Percentiles rank a stretch among this genome's conserved stretches.
Evolutionary conservation across 73 alveolate species (phyloP).

Genomic region (Stentor roeselii): DNA sequence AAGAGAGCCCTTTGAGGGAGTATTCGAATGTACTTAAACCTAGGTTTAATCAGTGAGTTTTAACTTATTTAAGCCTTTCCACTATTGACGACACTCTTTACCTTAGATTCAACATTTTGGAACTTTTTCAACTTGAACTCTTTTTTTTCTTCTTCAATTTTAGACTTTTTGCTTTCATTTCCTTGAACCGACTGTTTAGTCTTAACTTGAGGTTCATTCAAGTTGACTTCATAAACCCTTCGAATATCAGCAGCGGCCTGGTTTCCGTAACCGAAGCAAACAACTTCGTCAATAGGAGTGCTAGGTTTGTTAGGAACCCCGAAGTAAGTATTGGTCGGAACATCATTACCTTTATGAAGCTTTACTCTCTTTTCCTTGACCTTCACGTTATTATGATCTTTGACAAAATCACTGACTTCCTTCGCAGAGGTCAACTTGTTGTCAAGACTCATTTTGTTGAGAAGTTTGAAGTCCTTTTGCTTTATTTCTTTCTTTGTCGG

Average conservation of each 20-base stretch:
- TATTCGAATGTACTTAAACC: no score
- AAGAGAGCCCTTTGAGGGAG: no score
- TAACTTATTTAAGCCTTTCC: no score
- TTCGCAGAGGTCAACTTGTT: slow-evolving; percentile 31
- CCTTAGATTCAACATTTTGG: slow-evolving; percentile 1
- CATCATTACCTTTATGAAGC: background rate
- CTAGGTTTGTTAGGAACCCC: background rate
- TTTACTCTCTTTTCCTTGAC: background rate
- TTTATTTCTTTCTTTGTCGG: background rate
- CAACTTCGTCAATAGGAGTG: background rate
- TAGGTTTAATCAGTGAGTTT: no score
- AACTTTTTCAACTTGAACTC: background rate
- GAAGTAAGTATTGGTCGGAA: background rate
- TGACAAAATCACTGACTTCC: background rate
- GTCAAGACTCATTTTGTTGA: slow-evolving; percentile 52
- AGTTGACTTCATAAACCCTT: background rate
- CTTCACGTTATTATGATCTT: background rate
- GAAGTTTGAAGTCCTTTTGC: slow-evolving; percentile 51
- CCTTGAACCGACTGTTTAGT: background rate
- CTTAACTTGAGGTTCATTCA: background rate
- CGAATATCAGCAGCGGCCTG: background rate
- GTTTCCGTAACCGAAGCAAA: background rate
- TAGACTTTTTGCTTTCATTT: background rate
- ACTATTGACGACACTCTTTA: background rate
- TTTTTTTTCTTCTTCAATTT: background rate